Percentiles rank a stretch among this genome's conserved stretches.
Conservation (phyloP, 441 rosid species). For the Brassica balearica region DNA sequence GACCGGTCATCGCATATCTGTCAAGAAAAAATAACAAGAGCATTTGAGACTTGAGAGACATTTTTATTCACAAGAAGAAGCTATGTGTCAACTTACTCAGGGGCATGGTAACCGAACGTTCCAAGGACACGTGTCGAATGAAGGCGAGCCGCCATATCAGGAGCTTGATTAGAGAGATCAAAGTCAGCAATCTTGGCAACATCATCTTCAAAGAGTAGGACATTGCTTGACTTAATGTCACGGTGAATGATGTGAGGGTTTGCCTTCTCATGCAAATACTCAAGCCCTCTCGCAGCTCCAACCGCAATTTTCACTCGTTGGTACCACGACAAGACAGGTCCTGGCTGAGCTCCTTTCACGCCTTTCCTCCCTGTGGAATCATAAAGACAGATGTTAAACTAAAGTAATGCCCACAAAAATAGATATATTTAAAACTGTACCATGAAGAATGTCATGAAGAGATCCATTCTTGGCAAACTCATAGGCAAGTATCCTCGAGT, state of each 20-base stretch:
- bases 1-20: slow-evolving; percentile 84
- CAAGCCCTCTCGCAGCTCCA: slow-evolving; percentile 81
- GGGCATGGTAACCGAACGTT: slow-evolving; percentile 80
- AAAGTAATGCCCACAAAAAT: background rate
- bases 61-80: background rate
- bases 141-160: slow-evolving; percentile 78
- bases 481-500: slow-evolving; percentile 62
- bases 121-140: slow-evolving; percentile 83
- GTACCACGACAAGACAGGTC: slow-evolving; percentile 70
- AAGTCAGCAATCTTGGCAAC: slow-evolving; percentile 78
- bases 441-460: slow-evolving; percentile 77
- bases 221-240: slow-evolving; percentile 76
- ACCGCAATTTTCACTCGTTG: slow-evolving; percentile 78
- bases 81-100: slow-evolving; percentile 62
- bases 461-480: slow-evolving; percentile 83
- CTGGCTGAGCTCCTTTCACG: slow-evolving; percentile 79
- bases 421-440: slow-evolving; percentile 36
- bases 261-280: slow-evolving; percentile 75
- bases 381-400: slow-evolving; percentile 6
- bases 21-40: background rate
- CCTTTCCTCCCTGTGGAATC: slow-evolving; percentile 68
- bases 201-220: slow-evolving; percentile 73
- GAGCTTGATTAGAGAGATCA: slow-evolving; percentile 80
- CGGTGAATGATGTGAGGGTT: slow-evolving; percentile 71
- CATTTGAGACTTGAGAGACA: slow-evolving; percentile 22